A percentile compares a stretch with the other conserved stretches of the same genome.
Evolutionary conservation across 2,329 filamentous ascomycete genomes (phyloP).

Genomic region (Aspergillus nomiae): DNA sequence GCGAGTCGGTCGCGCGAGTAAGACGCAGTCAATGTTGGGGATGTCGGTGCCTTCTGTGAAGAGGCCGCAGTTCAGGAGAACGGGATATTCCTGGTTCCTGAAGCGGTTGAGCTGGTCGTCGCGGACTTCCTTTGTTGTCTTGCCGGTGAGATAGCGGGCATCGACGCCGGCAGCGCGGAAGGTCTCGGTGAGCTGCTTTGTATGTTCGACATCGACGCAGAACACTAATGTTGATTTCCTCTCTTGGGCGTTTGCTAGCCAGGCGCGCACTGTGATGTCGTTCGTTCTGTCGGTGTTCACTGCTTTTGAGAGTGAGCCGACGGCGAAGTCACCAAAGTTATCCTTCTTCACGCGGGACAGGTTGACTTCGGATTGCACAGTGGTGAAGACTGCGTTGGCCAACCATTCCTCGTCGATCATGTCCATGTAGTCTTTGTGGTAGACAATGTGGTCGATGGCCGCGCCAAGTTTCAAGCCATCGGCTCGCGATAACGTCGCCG

Average conservation of each 20-base stretch:
- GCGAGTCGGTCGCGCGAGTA: constrained; percentile 83
- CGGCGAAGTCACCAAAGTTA: constrained; percentile 75
- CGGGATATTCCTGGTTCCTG: constrained; percentile 73
- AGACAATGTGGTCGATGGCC: constrained; percentile 93
- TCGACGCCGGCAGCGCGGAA: constrained; percentile 80
- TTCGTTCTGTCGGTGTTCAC: constrained; percentile 85
- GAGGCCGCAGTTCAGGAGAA: constrained; percentile 91
- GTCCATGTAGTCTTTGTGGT: constrained; percentile 81
- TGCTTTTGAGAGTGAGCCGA: constrained; percentile 72
- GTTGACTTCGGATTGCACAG: constrained; percentile 80
- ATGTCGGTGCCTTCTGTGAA: constrained; percentile 98
- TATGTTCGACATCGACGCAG: constrained; percentile 87
- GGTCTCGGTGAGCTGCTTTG: constrained; percentile 69
- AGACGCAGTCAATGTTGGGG: constrained; percentile 91
- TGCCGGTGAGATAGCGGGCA: constrained; percentile 82
- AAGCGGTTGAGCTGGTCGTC: constrained; percentile 74
- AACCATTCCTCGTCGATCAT: constrained; percentile 92
- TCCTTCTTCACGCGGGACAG: constrained; percentile 69
- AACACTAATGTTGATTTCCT: constrained; percentile 89
- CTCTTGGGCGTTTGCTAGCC: constrained; percentile 72
- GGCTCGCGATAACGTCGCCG: constrained; percentile 76
- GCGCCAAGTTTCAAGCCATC: constrained; percentile 81
- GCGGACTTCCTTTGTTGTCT: constrained; percentile 71
- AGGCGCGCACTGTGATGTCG: constrained; percentile 80
- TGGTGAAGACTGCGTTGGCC: constrained; percentile 89